These are phyloP conservation scores for Triticum urartu DNA, from an alignment of 176 grass and related monocot genomes.

Conservation along the genomic window DNA sequence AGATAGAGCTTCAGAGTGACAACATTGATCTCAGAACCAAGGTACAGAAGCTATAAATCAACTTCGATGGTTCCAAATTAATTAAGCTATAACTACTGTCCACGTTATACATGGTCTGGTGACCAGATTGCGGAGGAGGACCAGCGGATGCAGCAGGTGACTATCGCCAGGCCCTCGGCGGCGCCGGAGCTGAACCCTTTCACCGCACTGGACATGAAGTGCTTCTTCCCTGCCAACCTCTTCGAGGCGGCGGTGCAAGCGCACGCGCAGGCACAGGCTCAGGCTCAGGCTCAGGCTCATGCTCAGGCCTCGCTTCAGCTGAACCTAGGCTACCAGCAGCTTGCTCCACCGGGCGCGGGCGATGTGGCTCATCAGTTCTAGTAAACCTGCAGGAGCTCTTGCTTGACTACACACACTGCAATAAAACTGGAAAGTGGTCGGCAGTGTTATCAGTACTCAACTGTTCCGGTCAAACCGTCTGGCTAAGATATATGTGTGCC, in stretches of 20 bases:
- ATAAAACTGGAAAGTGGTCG: not conserved
- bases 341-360: not conserved
- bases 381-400: not conserved
- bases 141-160: constrained; percentile 49
- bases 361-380: constrained; percentile 16
- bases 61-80: not conserved
- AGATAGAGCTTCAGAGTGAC: constrained; percentile 71
- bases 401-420: not conserved
- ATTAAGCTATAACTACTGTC: not conserved
- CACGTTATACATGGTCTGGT: too few relatives aligned
- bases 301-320: constrained; percentile 42
- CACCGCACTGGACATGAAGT: constrained; percentile 48
- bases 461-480: not conserved
- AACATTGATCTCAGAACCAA: constrained; percentile 62
- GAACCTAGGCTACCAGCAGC: constrained; percentile 53
- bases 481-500: constrained; percentile 23
- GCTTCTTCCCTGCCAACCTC: constrained; percentile 42
- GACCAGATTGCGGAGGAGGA: constrained; percentile 53
- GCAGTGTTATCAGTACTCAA: not conserved
- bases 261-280: not conserved
- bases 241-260: constrained; percentile 23
- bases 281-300: too few relatives aligned
- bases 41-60: constrained; percentile 24
- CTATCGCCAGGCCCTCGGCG: constrained; percentile 29
- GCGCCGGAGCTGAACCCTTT: constrained; percentile 18